Conservation (phyloP, 140 eudicot genomes). For the Oenanthe javanica region DNA sequence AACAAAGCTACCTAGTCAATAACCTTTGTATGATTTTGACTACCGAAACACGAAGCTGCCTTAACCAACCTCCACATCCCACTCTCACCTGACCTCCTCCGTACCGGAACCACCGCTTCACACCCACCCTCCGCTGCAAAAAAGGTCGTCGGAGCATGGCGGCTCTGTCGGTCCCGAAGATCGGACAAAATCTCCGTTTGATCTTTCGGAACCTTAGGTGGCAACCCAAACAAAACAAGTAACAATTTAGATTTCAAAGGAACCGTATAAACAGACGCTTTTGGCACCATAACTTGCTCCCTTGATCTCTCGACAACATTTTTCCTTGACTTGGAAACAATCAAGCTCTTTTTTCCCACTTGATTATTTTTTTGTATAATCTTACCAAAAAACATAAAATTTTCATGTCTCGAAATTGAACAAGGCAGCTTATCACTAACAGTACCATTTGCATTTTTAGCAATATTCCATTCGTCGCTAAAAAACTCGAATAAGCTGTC, state of each 20-base stretch:
- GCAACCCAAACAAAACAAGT: constrained; percentile 8
- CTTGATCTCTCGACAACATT: background rate
- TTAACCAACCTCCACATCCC: constrained; percentile 11
- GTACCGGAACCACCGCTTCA: background rate
- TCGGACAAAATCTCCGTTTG: background rate
- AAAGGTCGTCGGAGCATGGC: background rate
- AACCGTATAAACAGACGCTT: background rate
- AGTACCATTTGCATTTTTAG: background rate
- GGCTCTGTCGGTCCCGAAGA: constrained; percentile 7
- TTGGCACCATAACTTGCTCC: background rate
- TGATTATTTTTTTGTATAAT: constrained; percentile 20
- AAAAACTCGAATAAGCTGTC: constrained; percentile 35
- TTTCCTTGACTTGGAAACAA: background rate
- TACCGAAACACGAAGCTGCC: background rate
- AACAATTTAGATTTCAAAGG: constrained; percentile 9
- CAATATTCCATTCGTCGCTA: constrained; percentile 29
- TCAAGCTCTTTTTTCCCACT: background rate
- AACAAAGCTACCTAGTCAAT: background rate
- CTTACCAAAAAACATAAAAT: constrained; percentile 35
- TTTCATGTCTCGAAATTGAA: background rate
- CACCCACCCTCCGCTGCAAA: background rate
- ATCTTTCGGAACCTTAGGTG: background rate
- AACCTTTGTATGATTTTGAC: background rate
- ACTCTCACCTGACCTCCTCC: constrained; percentile 8
- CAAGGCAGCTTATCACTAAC: background rate